Conservation (phyloP, 768 basidiomycete genomes). For the Lentinula boryana region DNA sequence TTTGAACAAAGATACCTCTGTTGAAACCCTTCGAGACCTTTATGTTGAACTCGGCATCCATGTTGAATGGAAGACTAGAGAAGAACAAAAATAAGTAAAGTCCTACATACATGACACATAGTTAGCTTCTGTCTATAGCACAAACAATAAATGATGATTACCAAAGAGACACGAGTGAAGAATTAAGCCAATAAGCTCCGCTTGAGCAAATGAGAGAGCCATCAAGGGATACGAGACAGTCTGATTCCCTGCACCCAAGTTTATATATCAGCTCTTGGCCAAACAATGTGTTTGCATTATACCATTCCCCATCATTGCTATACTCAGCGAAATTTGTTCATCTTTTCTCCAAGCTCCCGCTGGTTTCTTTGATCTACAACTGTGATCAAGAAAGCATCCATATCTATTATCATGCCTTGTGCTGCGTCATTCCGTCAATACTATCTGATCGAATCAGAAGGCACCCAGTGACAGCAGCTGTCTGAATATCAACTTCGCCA, state of each 20-base stretch:
- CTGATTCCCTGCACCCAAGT: not conserved
- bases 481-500: too few species aligned
- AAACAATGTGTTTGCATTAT: too few species aligned
- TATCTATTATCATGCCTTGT: too few species aligned
- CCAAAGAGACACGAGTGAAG: conserved; percentile 1
- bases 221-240: not conserved
- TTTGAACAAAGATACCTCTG: not conserved
- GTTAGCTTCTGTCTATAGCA: not conserved
- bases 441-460: too few species aligned
- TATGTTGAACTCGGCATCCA: not conserved
- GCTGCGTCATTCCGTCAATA: too few species aligned
- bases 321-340: too few species aligned
- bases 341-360: too few species aligned
- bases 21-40: not conserved
- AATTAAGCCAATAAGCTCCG: not conserved
- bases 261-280: too few species aligned
- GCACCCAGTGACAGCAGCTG: too few species aligned
- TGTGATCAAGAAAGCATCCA: too few species aligned
- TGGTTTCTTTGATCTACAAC: too few species aligned
- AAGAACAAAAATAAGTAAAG: not conserved
- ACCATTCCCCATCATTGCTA: too few species aligned
- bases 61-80: not conserved
- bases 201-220: not conserved
- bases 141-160: not conserved
- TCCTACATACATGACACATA: not conserved